Conservation (phyloP, 2,329 filamentous ascomycete genomes). For the Camillea tinctor region DNA sequence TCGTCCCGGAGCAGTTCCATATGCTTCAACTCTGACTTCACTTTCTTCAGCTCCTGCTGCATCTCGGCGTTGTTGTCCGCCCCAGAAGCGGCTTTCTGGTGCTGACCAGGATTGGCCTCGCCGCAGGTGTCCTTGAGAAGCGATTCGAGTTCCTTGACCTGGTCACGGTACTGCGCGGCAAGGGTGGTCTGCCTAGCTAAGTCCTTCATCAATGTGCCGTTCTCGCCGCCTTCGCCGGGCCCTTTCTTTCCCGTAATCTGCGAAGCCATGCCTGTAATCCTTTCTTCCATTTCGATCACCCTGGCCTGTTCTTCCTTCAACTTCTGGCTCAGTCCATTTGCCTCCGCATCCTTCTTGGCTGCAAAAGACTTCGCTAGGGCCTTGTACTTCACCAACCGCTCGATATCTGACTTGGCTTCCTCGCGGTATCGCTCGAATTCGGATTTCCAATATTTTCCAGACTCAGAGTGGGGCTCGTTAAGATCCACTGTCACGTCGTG, state of each 20-base stretch:
- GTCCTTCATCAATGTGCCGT: constrained; percentile 50
- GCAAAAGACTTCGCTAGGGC: constrained; percentile 77
- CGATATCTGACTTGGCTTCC: constrained; percentile 71
- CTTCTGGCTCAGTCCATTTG: constrained; percentile 62
- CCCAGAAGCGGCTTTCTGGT: constrained; percentile 45
- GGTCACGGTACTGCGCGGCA: constrained; percentile 56
- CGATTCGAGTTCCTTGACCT: constrained; percentile 58
- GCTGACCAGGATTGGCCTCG: constrained; percentile 35
- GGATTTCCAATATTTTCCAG: constrained; percentile 77
- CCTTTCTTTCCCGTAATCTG: constrained; percentile 46
- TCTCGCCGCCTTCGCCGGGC: constrained; percentile 42
- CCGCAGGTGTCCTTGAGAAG: constrained; percentile 44
- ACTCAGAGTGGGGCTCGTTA: constrained; percentile 71
- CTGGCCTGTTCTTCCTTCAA: constrained; percentile 68
- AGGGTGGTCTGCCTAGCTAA: constrained; percentile 58
- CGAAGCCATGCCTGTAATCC: constrained; percentile 58
- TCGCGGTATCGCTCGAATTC: constrained; percentile 73
- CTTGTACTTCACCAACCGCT: constrained; percentile 77
- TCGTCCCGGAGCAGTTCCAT: constrained; percentile 52
- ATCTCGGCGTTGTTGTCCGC: constrained; percentile 54
- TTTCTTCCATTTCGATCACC: constrained; percentile 62
- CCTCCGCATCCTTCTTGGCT: constrained; percentile 72
- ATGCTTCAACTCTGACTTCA: constrained; percentile 53
- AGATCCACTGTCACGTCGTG: constrained; percentile 68
- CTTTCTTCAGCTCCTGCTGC: constrained; percentile 53